Base-by-base conservation (phyloP, 2,329 filamentous ascomycete genomes). In the Xylariaceae sp. region DNA sequence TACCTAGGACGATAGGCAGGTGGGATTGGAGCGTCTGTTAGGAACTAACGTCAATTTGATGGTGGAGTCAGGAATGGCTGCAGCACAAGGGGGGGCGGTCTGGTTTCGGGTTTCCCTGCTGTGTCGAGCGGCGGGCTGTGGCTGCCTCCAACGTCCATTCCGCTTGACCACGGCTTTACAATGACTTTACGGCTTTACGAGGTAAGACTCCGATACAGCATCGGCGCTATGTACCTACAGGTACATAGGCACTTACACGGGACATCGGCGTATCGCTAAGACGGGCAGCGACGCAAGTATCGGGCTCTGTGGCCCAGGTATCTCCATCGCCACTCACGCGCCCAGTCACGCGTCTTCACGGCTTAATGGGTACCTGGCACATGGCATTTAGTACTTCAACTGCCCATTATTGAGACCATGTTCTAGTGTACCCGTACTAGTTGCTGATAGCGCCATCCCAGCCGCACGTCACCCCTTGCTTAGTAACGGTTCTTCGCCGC, bases 31-130 rank as follows among this genome's bases (percentile, higher is more conserved):
- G 60, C 23, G 39, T 55, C 37, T 45, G 42, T 45, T 45, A 56
- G 55, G 61, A 62, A 57, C 61, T 51, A 61, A 62, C 58, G 49
- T 48, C 47, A 52, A 50, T 58, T 58, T 48, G 47, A 55, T 61
- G 56, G 61, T 61, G 55, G 52, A 60, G 58, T 53, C 49, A 53
- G 52, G 51, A 58, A 59, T 53, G 51, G 54, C 35, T 51, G 56
- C 39, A 9, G 47, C 42, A 45, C 13, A 45, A 45, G 11, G 11
- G 17, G 37, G 42, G 53, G 53, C 53, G 53, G 53, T 55, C 53
- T 55, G 39, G 53, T 55, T 55, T 55, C 53, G 18, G 34, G 30
- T 7, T 23, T 10, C 45, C 18, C n/a, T n/a, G 42, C 42, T 45
- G 42, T 13, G 23, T 30, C 23, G 23, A 30, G 23, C 23, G 23